Evolutionary conservation across 2,329 filamentous ascomycete genomes (phyloP).

Genomic region (Epichloe brachyelytri): DNA sequence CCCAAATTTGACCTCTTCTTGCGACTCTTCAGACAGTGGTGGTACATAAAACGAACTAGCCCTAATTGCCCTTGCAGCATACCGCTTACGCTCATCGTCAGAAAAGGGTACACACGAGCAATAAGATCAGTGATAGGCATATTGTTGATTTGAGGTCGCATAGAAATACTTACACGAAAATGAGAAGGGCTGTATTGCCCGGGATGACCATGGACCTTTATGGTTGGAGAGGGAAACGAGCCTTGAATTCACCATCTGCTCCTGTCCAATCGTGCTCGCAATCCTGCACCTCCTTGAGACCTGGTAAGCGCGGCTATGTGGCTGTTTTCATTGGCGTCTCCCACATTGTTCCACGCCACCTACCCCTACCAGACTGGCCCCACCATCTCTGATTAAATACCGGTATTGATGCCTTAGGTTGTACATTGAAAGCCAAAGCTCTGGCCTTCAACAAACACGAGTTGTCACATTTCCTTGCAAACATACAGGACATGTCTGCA

Average conservation of each 20-base stretch:
- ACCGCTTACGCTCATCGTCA: not conserved
- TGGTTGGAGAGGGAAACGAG: not conserved
- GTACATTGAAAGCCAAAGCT: too few relatives aligned
- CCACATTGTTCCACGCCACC: too few relatives aligned
- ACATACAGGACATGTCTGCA: not conserved
- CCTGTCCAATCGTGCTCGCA: not conserved
- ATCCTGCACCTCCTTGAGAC: not conserved
- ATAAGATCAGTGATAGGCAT: conserved; percentile 3
- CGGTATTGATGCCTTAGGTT: too few relatives aligned
- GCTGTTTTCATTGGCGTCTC: too few relatives aligned
- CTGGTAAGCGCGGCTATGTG: too few relatives aligned
- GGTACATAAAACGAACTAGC: conserved; percentile 1
- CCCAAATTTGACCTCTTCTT: not conserved
- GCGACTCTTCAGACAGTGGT: not conserved
- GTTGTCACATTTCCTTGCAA: not conserved
- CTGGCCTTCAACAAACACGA: too few relatives aligned
- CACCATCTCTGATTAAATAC: too few relatives aligned
- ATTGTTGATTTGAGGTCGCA: not conserved
- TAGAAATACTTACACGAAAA: not conserved
- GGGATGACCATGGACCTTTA: not conserved
- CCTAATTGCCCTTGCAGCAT: not conserved
- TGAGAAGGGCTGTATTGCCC: not conserved
- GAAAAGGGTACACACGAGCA: conserved; percentile 1
- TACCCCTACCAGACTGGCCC: too few relatives aligned
- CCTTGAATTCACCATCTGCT: not conserved